A percentile compares a stretch with the other conserved stretches of the same genome.
These are phyloP conservation scores for Suhomyces atakaporum DNA, from an alignment of 1,139 yeast species.

Conservation along the genomic window DNA sequence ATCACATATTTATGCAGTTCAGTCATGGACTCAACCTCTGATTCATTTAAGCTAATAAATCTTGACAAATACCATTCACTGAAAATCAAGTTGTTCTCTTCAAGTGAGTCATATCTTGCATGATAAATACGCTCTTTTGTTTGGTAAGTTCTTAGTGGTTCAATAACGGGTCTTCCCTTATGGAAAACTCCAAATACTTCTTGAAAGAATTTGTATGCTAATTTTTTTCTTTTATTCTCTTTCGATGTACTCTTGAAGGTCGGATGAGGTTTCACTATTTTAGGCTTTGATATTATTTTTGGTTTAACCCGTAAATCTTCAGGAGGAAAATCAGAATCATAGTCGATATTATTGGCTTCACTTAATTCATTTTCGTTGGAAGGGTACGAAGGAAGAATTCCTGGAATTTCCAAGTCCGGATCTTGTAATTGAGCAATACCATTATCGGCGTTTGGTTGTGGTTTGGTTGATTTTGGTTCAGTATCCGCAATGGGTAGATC, in stretches of 20 bases:
- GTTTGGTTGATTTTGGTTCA: no score
- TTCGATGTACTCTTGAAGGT: constrained; percentile 7
- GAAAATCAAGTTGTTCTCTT: constrained; percentile 26
- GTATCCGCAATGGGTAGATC: no score
- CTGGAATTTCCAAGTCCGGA: neutral
- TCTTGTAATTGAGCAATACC: neutral
- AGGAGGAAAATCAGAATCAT: constrained; percentile 1
- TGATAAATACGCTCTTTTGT: constrained; percentile 47
- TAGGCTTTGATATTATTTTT: constrained; percentile 2
- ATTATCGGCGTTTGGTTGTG: neutral
- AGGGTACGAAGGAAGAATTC: neutral
- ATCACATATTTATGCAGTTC: constrained; percentile 57
- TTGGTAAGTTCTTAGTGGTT: constrained; percentile 35
- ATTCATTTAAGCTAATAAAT: constrained; percentile 53
- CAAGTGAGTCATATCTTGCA: constrained; percentile 47
- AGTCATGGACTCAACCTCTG: constrained; percentile 49
- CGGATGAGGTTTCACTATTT: constrained; percentile 10
- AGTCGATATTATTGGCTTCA: neutral
- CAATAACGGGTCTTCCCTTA: constrained; percentile 40
- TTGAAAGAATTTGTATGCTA: constrained; percentile 29
- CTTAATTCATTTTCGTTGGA: neutral
- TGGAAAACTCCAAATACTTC: constrained; percentile 38
- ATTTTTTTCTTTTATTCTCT: constrained; percentile 11
- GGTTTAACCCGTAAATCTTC: neutral
- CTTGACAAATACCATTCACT: constrained; percentile 51